These are phyloP conservation scores for Vaccinium macrocarpon DNA, from an alignment of 148 eudicot genomes.

Conservation along the genomic window DNA sequence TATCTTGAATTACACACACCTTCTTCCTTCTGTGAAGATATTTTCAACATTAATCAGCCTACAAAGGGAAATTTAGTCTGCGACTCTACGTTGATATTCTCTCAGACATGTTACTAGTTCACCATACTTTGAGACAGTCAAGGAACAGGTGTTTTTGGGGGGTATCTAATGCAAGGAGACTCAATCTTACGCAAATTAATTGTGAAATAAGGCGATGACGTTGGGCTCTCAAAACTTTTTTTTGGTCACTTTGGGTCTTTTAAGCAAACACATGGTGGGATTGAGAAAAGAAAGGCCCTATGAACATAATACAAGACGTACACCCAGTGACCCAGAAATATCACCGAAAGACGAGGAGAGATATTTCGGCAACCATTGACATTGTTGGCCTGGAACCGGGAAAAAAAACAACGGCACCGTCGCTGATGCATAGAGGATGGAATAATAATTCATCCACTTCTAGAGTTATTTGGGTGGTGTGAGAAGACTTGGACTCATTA, in stretches of 20 bases:
- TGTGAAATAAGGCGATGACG: neutral
- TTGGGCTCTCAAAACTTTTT: constrained; percentile 12
- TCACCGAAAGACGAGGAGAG: neutral
- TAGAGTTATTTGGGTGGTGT: no score
- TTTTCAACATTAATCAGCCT: no score
- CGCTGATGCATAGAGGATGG: neutral
- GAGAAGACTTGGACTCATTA: no score
- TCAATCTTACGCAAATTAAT: no score
- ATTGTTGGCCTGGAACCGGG: neutral
- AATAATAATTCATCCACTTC: neutral
- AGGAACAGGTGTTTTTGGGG: no score
- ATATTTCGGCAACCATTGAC: neutral
- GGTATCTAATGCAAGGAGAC: no score
- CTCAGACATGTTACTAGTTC: no score
- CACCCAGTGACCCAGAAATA: neutral
- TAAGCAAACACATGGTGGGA: neutral
- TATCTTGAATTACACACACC: no score
- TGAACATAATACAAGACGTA: neutral
- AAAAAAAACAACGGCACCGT: neutral
- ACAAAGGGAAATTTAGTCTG: no score
- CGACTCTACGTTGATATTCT: no score
- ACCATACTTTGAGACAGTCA: no score
- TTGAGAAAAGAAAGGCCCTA: neutral
- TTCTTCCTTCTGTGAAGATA: no score
- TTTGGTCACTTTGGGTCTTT: neutral